A percentile compares a stretch with the other conserved stretches of the same genome.
These are phyloP conservation scores for Plectosphaerella sp. DNA, from an alignment of 2,329 filamentous ascomycete genomes.

Conservation along the genomic window DNA sequence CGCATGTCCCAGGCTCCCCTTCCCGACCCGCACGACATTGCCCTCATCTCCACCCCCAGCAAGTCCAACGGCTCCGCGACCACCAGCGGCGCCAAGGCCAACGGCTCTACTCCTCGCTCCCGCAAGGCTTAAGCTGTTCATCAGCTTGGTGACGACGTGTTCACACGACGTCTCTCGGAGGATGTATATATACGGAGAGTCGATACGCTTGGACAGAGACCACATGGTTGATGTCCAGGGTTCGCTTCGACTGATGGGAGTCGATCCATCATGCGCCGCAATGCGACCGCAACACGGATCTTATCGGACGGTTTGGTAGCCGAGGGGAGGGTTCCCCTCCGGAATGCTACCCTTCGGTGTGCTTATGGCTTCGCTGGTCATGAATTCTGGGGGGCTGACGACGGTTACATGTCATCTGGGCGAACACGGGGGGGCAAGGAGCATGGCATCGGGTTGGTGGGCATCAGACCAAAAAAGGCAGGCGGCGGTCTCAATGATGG, in stretches of 20 bases:
- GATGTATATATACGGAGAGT: neutral
- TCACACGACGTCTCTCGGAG: neutral
- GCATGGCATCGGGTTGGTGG: neutral
- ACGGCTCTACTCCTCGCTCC: conserved; percentile 59
- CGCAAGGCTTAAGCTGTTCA: conserved; percentile 59
- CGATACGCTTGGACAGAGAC: no score
- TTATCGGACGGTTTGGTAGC: neutral
- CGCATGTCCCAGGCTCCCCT: conserved; percentile 63
- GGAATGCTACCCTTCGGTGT: neutral
- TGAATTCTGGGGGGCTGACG: neutral
- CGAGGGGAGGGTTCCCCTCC: neutral
- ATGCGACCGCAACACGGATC: neutral
- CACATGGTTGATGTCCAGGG: no score
- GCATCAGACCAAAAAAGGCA: neutral
- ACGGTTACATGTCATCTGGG: neutral
- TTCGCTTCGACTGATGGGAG: no score
- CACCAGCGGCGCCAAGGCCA: conserved; percentile 51
- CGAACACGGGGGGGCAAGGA: neutral
- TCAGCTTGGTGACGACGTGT: no score
- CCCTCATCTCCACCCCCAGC: conserved; percentile 43
- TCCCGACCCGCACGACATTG: conserved; percentile 76
- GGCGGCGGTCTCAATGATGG: neutral
- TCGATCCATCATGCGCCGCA: no score
- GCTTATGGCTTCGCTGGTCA: neutral
- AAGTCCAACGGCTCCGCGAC: conserved; percentile 49